Base-by-base conservation (phyloP, 2,329 filamentous ascomycete genomes). In the Paecilomyces sp. region DNA sequence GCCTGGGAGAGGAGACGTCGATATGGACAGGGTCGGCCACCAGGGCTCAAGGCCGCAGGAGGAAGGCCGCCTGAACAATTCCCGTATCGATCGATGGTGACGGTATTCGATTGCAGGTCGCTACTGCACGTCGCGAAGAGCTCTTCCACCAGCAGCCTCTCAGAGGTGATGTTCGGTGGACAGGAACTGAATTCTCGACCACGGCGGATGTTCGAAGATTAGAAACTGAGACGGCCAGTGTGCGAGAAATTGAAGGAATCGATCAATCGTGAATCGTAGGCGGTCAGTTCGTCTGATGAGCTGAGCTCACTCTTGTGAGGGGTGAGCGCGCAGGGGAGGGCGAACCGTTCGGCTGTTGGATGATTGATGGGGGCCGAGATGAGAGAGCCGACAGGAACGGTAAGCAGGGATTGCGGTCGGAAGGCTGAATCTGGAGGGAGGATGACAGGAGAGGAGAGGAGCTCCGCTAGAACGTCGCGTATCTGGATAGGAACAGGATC, bases 1-100 rank as follows among this genome's bases (percentile, higher is more conserved):
- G 57, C 65, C 64, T 65, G 60, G 59, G 64, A 65, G 66, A 64
- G 62, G 58, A 64, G 30, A 51, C 11, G 36, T 47, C n/a, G 34
- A 13, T 33, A 30, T 18, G 33, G 47, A 28, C 55, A 53, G 24
- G 50, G 57, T 50, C 59, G 59, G 57, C 59, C 59, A 56, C 59
- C 56, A 55, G 55, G 59, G 59, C 55, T 54, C 31, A 53, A 60
- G 56, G 56, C 57, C 59, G 54, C 57, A 58, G 54, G 50, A 57
- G 34, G 55, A 55, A 57, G 57, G 57, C 61, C 54, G 56, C 52
- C 57, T 55, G 54, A 34, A 55, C 13, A 25, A 9, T 22, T 15
- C 33, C 41, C 13, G 55, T 31, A 30, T 41, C 24, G 54, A 41
- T 47, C 41, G 41, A 47, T 47, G 41, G 41, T 47, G 41, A 18